Percentiles rank a stretch among this genome's conserved stretches.
phyloP scores from a whole-genome alignment of 2,329 filamentous ascomycete genomes.

The Aureobasidium sp. region DNA sequence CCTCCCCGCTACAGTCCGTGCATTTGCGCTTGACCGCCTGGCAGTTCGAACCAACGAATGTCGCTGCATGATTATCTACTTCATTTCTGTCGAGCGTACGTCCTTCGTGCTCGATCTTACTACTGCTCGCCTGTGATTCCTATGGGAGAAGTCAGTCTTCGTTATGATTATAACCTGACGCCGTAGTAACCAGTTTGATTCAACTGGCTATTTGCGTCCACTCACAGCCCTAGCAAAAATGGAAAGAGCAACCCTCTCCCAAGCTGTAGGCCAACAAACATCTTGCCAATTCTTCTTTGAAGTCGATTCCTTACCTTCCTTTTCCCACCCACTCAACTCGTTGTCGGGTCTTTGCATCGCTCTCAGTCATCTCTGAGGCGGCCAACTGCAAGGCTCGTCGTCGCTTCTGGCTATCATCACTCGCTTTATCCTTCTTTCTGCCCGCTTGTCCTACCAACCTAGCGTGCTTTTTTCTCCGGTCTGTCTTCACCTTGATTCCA shows the following conservation, averaged over 20 bases:
- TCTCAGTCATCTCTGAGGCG: neutral
- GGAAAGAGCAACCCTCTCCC: constrained; percentile 5
- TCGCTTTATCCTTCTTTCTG: constrained; percentile 7
- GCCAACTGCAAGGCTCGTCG: neutral
- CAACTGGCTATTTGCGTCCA: neutral
- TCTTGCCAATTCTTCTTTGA: neutral
- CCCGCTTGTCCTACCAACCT: neutral
- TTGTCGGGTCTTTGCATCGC: neutral
- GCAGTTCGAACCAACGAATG: neutral
- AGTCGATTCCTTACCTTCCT: neutral
- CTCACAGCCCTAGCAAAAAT: neutral
- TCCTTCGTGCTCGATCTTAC: neutral
- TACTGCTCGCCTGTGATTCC: neutral
- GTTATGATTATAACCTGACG: neutral
- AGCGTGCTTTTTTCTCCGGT: neutral
- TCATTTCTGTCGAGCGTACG: neutral
- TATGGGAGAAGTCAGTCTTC: too few relatives aligned
- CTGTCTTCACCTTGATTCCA: neutral
- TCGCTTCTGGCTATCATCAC: constrained; percentile 3
- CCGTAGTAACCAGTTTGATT: neutral
- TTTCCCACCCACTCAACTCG: neutral
- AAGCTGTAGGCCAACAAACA: constrained; percentile 6
- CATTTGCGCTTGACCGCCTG: neutral
- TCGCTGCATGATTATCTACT: too few relatives aligned
- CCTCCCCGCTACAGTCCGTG: constrained; percentile 6